Base-by-base conservation (phyloP, 352 stramenopile species). In the Sclerospora graminicola region DNA sequence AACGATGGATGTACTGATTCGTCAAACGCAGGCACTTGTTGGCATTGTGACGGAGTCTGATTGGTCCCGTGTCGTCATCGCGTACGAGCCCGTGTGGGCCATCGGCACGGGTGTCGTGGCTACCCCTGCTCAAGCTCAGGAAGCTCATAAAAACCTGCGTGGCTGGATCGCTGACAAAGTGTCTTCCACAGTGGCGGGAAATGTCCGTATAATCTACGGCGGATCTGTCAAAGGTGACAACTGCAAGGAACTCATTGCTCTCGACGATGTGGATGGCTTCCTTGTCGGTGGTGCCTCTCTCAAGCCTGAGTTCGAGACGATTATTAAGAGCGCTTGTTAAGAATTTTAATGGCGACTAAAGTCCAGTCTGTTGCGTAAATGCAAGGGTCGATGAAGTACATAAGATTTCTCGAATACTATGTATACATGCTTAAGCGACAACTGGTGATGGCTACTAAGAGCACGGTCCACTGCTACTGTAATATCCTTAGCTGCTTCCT, bases 71-170 rank as follows among this genome's bases (percentile, higher is more conserved):
- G 57, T 98, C 36, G 90, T 96, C n/a, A 86, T 97, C 52, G 93
- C 89, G 4, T 96, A 97, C 57, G 84, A 95, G 71, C 91, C 91
- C 31, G 94, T 97, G 47, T 97, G 91, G 91, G 91, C 91, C 42
- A 97, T 97, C 53, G 91, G 89, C 60, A 98, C 92, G 49, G 92
- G 92, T 20, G 72, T 96, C 15, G 93, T 89, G 20, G 90, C 89
- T 20, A 94, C 89, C 18, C 88, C 89, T 16, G 88, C 94, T 49
- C 90, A 97, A 67, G 91, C 89, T 8, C 89, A 98, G 68, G 73
- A 83, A 21, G 65, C 76, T 7, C 82, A 94, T 63, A 81, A 88
- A 51, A 87, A 81, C 46, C 57, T 81, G 51, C 64, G 82, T 32
- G 49, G 57, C n/a, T 92, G 66, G 60, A 52, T 95, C 31, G 55